Base-by-base conservation (phyloP, 306 rosid genomes). In the Rosa persica region DNA sequence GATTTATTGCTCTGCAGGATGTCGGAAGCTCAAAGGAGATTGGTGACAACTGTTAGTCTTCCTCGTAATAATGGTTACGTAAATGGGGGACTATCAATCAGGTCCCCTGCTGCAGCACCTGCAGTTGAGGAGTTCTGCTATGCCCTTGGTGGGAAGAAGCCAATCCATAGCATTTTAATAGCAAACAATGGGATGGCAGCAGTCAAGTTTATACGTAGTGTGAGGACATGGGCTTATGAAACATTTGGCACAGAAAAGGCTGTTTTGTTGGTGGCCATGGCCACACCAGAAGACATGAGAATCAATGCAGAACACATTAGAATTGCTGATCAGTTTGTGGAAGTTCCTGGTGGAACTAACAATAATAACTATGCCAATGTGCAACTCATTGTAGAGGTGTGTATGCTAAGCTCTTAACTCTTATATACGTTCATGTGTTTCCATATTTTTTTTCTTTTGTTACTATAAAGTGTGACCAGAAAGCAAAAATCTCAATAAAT, bases 141-240 rank as follows among this genome's bases (percentile, higher is more conserved):
- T 25, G 88, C 98, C 70, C 98, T 96, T 72, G 94, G 98, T 51
- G 99, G 99, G 76, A 89, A 90, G 85, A 93, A 64, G 79, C 98
- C 99, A 78, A 91, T 96, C 84, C 98, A 93, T 77, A 96, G 99
- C 76, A 96, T 96, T 83, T 89, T 96, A 77, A 88, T 96, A 48
- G 94, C 99, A 48, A 96, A 96, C 89, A 96, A 96, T 91, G 99
- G 99, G 84, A 96, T 96, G 99, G 99, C 99, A 8, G 99, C 99
- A 1, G 99, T 96, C 73, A 96, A 96, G 81, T 96, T 96, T 81
- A 96, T 96, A 38, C 97, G 99, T 34, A 93, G 99, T 79, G 90
- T 93, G 74, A 88, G 99, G 87, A 87, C 90, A 55, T 96, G 99
- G 99, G 97, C 99, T 52, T 93, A 93, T 66, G 99, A 96, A 86